A percentile compares a stretch with the other conserved stretches of the same genome.
Evolutionary conservation across 164 flowering plant genomes (phyloP).

Genomic region (Brasenia schreberi): DNA sequence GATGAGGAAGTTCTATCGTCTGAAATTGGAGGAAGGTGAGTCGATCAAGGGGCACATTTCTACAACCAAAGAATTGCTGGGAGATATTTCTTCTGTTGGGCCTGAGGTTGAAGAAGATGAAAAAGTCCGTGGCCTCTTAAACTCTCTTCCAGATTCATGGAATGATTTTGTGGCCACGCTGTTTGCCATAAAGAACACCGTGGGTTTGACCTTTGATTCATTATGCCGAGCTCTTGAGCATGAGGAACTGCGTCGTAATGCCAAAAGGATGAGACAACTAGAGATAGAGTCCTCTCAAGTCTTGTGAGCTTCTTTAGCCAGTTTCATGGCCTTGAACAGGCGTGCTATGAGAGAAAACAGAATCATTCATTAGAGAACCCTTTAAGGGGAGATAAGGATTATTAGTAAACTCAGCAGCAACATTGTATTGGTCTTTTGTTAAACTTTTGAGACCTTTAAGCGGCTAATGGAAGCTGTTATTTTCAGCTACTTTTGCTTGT

Average conservation of each 20-base stretch:
- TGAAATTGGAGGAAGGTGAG: not conserved
- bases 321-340: no score
- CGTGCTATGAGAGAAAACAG: no score
- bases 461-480: no score
- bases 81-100: not conserved
- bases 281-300: not conserved
- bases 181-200: not conserved
- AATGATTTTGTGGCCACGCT: not conserved
- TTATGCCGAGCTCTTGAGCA: not conserved
- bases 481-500: no score
- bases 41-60: not conserved
- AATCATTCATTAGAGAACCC: no score
- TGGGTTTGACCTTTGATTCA: not conserved
- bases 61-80: not conserved
- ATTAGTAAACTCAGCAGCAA: no score
- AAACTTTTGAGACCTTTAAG: no score
- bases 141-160: not conserved
- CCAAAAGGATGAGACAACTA: not conserved
- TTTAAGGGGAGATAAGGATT: no score
- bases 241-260: not conserved
- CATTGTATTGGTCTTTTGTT: no score
- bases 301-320: not conserved
- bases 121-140: not conserved
- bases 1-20: not conserved
- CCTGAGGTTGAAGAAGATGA: not conserved